phyloP scores from a whole-genome alignment of 2,329 filamentous ascomycete genomes.

The Ophiostoma perfectum region DNA sequence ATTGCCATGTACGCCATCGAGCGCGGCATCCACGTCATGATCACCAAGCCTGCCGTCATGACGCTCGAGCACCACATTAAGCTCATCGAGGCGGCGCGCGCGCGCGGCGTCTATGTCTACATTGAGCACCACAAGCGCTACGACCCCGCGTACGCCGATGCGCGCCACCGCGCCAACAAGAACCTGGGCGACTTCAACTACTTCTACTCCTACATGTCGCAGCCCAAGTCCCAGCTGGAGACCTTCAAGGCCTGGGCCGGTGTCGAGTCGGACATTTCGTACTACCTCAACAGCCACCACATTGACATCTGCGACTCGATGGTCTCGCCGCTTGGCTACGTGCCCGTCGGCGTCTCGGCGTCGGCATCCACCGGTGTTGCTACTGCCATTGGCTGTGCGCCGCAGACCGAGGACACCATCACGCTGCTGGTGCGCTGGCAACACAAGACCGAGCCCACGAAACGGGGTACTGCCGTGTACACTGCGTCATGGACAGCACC shows the following conservation, averaged over 20 bases:
- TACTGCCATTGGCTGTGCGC: slow-evolving; percentile 68
- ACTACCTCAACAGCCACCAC: slow-evolving; percentile 95
- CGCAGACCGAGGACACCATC: slow-evolving; percentile 87
- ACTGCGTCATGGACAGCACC: slow-evolving; percentile 94
- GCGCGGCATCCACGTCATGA: slow-evolving; percentile 79
- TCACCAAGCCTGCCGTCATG: slow-evolving; percentile 93
- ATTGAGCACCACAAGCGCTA: slow-evolving; percentile 96
- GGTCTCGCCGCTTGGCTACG: slow-evolving; percentile 67
- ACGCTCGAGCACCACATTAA: slow-evolving; percentile 71
- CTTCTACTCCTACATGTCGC: slow-evolving; percentile 95
- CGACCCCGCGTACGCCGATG: slow-evolving; percentile 88
- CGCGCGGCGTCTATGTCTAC: slow-evolving; percentile 80
- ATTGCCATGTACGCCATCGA: slow-evolving; percentile 91
- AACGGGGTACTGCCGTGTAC: slow-evolving; percentile 80
- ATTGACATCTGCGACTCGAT: slow-evolving; percentile 89
- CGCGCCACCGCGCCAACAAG: slow-evolving; percentile 65
- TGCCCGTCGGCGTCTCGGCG: slow-evolving; percentile 72
- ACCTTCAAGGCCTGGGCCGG: slow-evolving; percentile 95
- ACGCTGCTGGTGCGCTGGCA: slow-evolving; percentile 85
- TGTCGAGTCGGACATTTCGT: slow-evolving; percentile 85
- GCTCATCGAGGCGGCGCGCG: slow-evolving; percentile 65
- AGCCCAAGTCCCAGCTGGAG: slow-evolving; percentile 84
- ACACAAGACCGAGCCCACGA: slow-evolving; percentile 57
- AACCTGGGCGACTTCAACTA: slow-evolving; percentile 90
- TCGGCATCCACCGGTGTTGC: slow-evolving; percentile 75